A percentile compares a stretch with the other conserved stretches of the same genome.
Evolutionary conservation across 2,329 filamentous ascomycete genomes (phyloP).

Genomic region (Exophiala alcalophila): DNA sequence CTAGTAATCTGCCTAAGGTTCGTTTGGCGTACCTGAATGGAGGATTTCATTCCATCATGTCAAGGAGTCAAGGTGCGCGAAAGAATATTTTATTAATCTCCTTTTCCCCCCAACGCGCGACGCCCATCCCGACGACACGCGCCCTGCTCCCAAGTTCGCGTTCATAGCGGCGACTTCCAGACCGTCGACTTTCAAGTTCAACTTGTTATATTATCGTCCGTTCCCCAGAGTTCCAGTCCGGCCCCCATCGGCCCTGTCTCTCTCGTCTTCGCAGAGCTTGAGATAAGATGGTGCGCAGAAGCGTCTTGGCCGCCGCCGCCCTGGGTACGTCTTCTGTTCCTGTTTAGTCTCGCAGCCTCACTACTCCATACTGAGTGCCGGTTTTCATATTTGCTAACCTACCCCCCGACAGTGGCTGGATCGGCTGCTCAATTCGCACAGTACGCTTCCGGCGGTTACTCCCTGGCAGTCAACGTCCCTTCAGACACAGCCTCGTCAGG

Average conservation of each 20-base stretch:
- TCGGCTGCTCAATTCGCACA: constrained; percentile 27
- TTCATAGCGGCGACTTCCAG: too few relatives aligned
- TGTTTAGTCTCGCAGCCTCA: not conserved
- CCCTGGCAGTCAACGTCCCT: constrained; percentile 53
- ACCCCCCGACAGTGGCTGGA: constrained; percentile 15
- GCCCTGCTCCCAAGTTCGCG: not conserved
- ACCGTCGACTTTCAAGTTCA: too few relatives aligned
- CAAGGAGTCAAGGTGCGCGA: not conserved
- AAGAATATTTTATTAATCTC: not conserved
- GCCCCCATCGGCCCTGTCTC: constrained; percentile 1
- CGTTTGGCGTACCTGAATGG: constrained; percentile 6
- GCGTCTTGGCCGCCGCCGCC: constrained; percentile 18
- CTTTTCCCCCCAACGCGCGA: constrained; percentile 1
- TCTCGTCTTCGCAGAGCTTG: not conserved
- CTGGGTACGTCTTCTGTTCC: constrained; percentile 18
- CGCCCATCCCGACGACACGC: not conserved
- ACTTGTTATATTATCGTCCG: too few relatives aligned
- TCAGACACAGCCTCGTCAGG: constrained; percentile 50
- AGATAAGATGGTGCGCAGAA: constrained; percentile 18
- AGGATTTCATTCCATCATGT: not conserved
- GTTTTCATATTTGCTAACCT: too few relatives aligned
- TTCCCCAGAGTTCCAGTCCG: too few relatives aligned
- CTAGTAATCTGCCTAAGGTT: constrained; percentile 18
- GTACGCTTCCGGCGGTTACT: constrained; percentile 15
- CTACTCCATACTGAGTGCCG: too few relatives aligned